Conservation (phyloP, 2,329 filamentous ascomycete genomes). For the Ophiosphaerella narmari region DNA sequence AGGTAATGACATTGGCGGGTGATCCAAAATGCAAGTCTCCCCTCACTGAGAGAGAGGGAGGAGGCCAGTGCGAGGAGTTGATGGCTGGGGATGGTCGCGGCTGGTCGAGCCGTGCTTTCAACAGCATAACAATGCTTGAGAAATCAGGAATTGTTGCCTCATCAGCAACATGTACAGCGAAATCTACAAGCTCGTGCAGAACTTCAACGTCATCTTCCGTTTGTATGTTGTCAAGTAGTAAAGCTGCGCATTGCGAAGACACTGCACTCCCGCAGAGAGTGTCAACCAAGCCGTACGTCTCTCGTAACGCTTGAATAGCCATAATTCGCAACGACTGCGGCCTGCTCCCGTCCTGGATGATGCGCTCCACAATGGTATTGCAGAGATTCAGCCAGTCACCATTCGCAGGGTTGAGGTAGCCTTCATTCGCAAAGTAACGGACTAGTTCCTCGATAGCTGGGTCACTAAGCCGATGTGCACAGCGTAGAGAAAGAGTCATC, state of each 20-base stretch:
- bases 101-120: constrained; percentile 36
- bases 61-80: constrained; percentile 19
- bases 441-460: constrained; percentile 67
- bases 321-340: constrained; percentile 66
- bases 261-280: constrained; percentile 63
- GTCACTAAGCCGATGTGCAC: constrained; percentile 67
- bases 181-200: constrained; percentile 67
- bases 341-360: constrained; percentile 66
- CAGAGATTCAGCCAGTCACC: constrained; percentile 69
- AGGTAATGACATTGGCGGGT: constrained; percentile 71
- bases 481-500: constrained; percentile 67
- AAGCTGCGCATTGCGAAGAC: constrained; percentile 63
- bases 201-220: constrained; percentile 68
- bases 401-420: constrained; percentile 74
- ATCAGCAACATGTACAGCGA: constrained; percentile 68
- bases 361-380: constrained; percentile 62
- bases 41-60: constrained; percentile 19
- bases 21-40: constrained; percentile 46
- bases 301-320: constrained; percentile 63
- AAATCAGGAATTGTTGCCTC: constrained; percentile 65
- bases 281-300: constrained; percentile 55
- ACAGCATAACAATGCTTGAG: constrained; percentile 52
- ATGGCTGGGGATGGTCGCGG: constrained; percentile 20
- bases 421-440: constrained; percentile 69
- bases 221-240: constrained; percentile 64